A percentile compares a stretch with the other conserved stretches of the same genome.
Evolutionary conservation across 306 rosid species (phyloP).

Genomic region (Dicorynia guianensis): DNA sequence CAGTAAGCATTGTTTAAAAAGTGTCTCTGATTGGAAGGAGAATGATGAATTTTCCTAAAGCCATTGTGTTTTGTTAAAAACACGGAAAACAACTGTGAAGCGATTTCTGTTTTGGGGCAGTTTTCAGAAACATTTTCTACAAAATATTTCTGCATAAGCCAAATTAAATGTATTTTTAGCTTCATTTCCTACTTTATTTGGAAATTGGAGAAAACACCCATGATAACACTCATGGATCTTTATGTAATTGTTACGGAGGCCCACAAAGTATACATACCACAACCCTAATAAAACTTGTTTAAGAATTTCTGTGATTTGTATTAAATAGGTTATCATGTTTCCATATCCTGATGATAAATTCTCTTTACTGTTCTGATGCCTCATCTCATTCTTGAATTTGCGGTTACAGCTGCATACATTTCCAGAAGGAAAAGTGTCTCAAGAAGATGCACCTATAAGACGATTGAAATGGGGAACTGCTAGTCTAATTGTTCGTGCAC

Average conservation of each 20-base stretch:
- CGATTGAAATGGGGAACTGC: slow-evolving; percentile 97
- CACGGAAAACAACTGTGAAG: neutral
- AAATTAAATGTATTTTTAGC: slow-evolving; percentile 5
- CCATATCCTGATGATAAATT: slow-evolving; percentile 8
- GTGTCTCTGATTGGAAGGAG: neutral
- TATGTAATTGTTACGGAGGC: neutral
- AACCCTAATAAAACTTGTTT: slow-evolving; percentile 24
- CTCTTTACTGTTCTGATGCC: slow-evolving; percentile 11
- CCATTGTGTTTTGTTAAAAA: slow-evolving; percentile 5
- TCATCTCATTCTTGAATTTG: slow-evolving; percentile 30
- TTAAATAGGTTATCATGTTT: slow-evolving; percentile 1
- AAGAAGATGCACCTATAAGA: slow-evolving; percentile 81
- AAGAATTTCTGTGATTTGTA: slow-evolving; percentile 16
- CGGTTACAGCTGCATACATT: slow-evolving; percentile 82
- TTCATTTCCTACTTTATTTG: slow-evolving; percentile 2
- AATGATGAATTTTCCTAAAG: neutral
- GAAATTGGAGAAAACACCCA: no score
- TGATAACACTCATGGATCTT: no score
- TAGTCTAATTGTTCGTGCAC: slow-evolving; percentile 89
- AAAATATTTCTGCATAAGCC: neutral
- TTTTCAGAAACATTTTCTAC: neutral
- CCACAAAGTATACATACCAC: neutral
- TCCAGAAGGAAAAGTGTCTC: slow-evolving; percentile 90
- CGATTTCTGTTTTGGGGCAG: neutral
- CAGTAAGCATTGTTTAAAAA: slow-evolving; percentile 2